Base-by-base conservation (phyloP, 805 yeast species). In the Kodamaea laetipori region DNA sequence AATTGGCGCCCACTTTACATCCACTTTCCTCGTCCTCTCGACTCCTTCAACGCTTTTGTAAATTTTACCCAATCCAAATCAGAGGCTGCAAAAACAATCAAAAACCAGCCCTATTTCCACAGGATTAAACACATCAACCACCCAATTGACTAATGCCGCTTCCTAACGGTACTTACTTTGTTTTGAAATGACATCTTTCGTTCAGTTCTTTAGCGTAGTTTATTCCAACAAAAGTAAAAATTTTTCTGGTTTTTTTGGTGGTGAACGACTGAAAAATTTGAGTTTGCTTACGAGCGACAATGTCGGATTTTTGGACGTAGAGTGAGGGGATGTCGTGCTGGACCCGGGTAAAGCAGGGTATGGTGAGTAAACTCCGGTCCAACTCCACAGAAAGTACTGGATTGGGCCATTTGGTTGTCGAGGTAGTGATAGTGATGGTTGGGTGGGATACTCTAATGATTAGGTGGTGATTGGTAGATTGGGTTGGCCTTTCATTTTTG, bases 141-240 rank as follows among this genome's bases (percentile, higher is more conserved):
- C 34, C 17, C 34, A 30, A 30, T 30, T 30, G 15, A 15, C 34
- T n/a, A n/a, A n/a, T n/a, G n/a, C n/a, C n/a, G n/a, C n/a, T n/a
- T n/a, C n/a, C n/a, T n/a, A n/a, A n/a, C n/a, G n/a, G n/a, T 41
- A 69, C 76, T 58, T 70, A 71, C 76, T 66, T 71, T 71, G 67
- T 71, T 71, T 59, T 69, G 73, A 57, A 71, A 71, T 55, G 76
- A 71, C 76, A 71, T 71, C 39, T 49, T 60, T 27, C 34, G 45
- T 50, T 42, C 45, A 41, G 39, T 35, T 37, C 41, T 37, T 33
- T 25, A 28, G 18, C 34, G 45, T 39, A 36, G 26, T 23, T 42
- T 43, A 37, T 28, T 44, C 38, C 40, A 25, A 39, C 39, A 38
- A 35, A 33, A 18, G 42, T 32, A 44, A 44, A 44, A 17, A 33